Conservation (phyloP, 768 basidiomycete species). For the Suillus clintonianus region DNA sequence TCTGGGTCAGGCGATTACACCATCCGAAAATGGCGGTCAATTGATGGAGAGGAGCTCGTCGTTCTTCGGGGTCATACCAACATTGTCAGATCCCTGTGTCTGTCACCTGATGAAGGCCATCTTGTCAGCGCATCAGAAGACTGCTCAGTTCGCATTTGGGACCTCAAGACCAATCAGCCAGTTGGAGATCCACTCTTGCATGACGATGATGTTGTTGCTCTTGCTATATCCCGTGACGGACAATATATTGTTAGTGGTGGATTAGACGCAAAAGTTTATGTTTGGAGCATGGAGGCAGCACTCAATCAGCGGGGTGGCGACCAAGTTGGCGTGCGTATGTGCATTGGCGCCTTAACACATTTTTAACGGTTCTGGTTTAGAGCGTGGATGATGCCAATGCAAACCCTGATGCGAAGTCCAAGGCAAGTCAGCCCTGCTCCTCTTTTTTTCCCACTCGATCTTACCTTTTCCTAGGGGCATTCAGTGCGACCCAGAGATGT, state of each 20-base stretch:
- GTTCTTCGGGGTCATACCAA: background rate
- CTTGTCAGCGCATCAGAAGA: background rate
- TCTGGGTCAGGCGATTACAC: background rate
- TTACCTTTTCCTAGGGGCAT: background rate
- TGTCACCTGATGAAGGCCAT: background rate
- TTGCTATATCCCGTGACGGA: slow-evolving; percentile 81
- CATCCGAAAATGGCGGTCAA: background rate
- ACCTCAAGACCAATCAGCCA: background rate
- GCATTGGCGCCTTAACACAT: too few species aligned
- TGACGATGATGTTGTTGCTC: slow-evolving; percentile 72
- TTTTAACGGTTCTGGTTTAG: too few species aligned
- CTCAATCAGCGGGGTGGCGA: background rate
- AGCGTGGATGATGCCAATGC: background rate
- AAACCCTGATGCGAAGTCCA: background rate
- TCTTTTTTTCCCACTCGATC: too few species aligned
- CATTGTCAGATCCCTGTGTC: background rate
- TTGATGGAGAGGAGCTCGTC: background rate
- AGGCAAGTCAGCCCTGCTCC: background rate
- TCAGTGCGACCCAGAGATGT: background rate
- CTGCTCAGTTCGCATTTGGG: background rate
- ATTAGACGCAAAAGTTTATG: slow-evolving; percentile 69
- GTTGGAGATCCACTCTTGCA: slow-evolving; percentile 58
- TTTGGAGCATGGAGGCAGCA: slow-evolving; percentile 69
- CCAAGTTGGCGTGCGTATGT: too few species aligned
- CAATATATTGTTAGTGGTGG: slow-evolving; percentile 81